Conservation (phyloP, 345 rosid species). For the Lepidium africanum region DNA sequence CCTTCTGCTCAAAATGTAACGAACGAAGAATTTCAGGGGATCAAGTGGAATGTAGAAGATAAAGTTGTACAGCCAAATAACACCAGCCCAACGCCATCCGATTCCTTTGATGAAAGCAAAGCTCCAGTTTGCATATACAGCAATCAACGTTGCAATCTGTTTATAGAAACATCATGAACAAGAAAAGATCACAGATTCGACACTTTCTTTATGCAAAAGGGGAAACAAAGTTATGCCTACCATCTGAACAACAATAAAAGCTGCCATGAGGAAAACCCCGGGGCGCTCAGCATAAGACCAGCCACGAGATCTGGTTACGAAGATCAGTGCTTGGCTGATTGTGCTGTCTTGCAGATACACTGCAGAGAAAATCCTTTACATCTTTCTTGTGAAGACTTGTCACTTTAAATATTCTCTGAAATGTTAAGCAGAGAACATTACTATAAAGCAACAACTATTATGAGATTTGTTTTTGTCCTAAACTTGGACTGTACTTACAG, state of each 20-base stretch:
- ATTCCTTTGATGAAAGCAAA: slow-evolving; percentile 96
- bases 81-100: slow-evolving; percentile 99
- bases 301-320: slow-evolving; percentile 88
- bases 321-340: slow-evolving; percentile 93
- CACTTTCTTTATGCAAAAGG: not conserved
- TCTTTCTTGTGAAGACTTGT: slow-evolving; percentile 78
- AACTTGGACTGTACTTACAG: slow-evolving; percentile 29
- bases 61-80: slow-evolving; percentile 91
- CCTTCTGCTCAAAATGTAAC: not conserved
- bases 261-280: slow-evolving; percentile 61
- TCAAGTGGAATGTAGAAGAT: slow-evolving; percentile 87
- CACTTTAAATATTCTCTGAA: slow-evolving; percentile 73
- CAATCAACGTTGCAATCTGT: slow-evolving; percentile 93
- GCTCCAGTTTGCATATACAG: slow-evolving; percentile 91
- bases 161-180: not conserved
- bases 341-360: slow-evolving; percentile 95
- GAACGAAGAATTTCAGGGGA: slow-evolving; percentile 77
- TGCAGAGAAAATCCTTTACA: slow-evolving; percentile 81
- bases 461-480: not conserved
- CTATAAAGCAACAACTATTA: not conserved
- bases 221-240: slow-evolving; percentile 28
- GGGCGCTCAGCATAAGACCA: slow-evolving; percentile 98
- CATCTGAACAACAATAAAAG: slow-evolving; percentile 86
- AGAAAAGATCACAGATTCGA: not conserved
- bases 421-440: slow-evolving; percentile 11